Conservation (phyloP, 2,329 filamentous ascomycete genomes). For the Chaetomium globosum region DNA sequence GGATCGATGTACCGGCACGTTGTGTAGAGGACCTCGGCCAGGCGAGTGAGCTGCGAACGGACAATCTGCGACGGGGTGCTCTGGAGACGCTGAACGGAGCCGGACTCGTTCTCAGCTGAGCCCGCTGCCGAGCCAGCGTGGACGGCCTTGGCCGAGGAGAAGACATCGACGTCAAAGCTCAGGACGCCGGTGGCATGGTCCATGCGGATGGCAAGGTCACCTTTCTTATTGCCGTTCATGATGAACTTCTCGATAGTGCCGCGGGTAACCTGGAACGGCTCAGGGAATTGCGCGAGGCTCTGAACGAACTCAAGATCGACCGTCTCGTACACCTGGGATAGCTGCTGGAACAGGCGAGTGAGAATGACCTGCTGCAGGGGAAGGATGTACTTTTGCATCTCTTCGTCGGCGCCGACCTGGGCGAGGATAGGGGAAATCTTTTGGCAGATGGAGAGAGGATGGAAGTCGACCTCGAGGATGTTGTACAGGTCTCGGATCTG, state of each 20-base stretch:
- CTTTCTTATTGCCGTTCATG: slow-evolving; percentile 99
- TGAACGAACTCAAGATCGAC: slow-evolving; percentile 94
- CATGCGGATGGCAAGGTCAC: slow-evolving; percentile 92
- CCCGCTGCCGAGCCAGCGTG: slow-evolving; percentile 82
- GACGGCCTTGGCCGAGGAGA: slow-evolving; percentile 92
- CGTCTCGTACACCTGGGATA: slow-evolving; percentile 98
- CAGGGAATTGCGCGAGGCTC: slow-evolving; percentile 90
- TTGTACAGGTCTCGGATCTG: slow-evolving; percentile 98
- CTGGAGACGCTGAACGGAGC: slow-evolving; percentile 90
- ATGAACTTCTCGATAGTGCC: slow-evolving; percentile 99
- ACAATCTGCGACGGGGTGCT: slow-evolving; percentile 98
- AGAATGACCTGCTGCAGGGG: slow-evolving; percentile 98
- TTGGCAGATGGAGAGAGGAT: slow-evolving; percentile 96
- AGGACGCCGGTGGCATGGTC: slow-evolving; percentile 93
- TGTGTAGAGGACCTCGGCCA: slow-evolving; percentile 87
- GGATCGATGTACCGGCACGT: slow-evolving; percentile 97
- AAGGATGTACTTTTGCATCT: slow-evolving; percentile 96
- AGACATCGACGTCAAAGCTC: slow-evolving; percentile 97
- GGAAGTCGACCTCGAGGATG: slow-evolving; percentile 98
- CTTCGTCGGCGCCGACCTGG: slow-evolving; percentile 88
- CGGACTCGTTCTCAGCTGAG: slow-evolving; percentile 81
- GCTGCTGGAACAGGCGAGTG: slow-evolving; percentile 96
- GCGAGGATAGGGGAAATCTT: slow-evolving; percentile 96
- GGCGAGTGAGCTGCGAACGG: slow-evolving; percentile 86
- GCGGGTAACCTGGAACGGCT: slow-evolving; percentile 89